Conservation (phyloP, 179 eudicot genomes). For the Beta corolliflora region DNA sequence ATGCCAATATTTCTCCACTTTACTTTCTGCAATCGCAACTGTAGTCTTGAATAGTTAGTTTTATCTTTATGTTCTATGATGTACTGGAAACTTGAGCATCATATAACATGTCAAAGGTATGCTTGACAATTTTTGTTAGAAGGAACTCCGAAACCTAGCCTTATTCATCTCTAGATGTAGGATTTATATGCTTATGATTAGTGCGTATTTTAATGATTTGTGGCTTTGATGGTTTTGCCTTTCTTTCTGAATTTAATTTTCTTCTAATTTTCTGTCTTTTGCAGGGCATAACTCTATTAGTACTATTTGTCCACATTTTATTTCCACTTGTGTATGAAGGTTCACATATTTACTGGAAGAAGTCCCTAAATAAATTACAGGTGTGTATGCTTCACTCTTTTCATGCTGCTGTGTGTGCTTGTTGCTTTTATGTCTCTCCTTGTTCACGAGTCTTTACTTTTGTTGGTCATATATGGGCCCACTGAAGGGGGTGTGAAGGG, state of each 20-base stretch:
- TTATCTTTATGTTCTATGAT: not conserved
- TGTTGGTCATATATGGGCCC: not conserved
- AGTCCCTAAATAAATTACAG: slow-evolving; percentile 57
- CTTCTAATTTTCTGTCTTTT: slow-evolving; percentile 9
- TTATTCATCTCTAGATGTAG: not conserved
- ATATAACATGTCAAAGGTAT: not conserved
- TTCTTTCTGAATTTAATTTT: not conserved
- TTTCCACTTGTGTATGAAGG: slow-evolving; percentile 84
- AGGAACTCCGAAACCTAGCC: not conserved
- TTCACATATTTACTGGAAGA: slow-evolving; percentile 63
- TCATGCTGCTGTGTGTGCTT: not conserved
- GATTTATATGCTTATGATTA: slow-evolving; percentile 10
- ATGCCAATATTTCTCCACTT: not conserved
- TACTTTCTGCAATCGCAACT: not conserved
- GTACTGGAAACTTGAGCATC: not conserved
- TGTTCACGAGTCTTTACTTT: not conserved
- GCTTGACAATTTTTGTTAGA: not conserved
- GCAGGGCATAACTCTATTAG: slow-evolving; percentile 68
- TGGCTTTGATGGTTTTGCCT: not conserved
- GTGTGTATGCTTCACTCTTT: slow-evolving; percentile 37
- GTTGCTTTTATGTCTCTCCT: slow-evolving; percentile 1
- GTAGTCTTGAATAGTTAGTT: not conserved
- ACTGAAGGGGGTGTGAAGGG: not conserved
- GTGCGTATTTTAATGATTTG: not conserved
- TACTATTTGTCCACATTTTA: slow-evolving; percentile 65